These are phyloP conservation scores for Suillus decipiens DNA, from an alignment of 768 basidiomycete species.

Conservation along the genomic window DNA sequence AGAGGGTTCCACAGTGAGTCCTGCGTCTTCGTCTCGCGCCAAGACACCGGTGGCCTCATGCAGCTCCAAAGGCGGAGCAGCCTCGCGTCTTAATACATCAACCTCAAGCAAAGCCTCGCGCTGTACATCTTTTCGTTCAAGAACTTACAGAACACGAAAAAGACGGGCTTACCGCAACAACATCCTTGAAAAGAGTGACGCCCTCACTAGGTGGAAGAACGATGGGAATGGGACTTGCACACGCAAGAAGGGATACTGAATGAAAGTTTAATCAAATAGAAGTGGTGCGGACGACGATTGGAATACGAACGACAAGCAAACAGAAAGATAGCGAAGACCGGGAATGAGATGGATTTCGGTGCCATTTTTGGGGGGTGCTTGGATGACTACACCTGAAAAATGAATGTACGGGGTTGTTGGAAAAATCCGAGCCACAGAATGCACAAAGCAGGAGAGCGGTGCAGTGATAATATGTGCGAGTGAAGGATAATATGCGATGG, in stretches of 20 bases:
- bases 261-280: not conserved
- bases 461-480: not conserved
- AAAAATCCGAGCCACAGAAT: not conserved
- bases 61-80: slow-evolving; percentile 7
- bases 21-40: not conserved
- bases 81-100: slow-evolving; percentile 5
- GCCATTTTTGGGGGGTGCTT: slow-evolving; percentile 7
- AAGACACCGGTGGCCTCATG: not conserved
- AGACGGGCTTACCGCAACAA: slow-evolving; percentile 14
- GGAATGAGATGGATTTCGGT: slow-evolving; percentile 6
- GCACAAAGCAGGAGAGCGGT: not conserved
- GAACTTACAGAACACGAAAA: not conserved
- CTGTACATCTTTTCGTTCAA: slow-evolving; percentile 9
- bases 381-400: not conserved
- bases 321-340: slow-evolving; percentile 5
- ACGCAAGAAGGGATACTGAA: slow-evolving; percentile 12
- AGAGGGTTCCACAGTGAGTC: not conserved
- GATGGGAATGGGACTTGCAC: slow-evolving; percentile 14
- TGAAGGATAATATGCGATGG: not conserved
- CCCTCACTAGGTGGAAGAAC: slow-evolving; percentile 12
- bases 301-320: slow-evolving; percentile 14
- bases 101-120: slow-evolving; percentile 9
- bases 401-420: not conserved
- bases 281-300: not conserved
- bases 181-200: slow-evolving; percentile 12